Percentiles rank a stretch among this genome's conserved stretches.
Evolutionary conservation across 192 early-diverging fungal genomes (phyloP).

Genomic region (Endogone sp.): DNA sequence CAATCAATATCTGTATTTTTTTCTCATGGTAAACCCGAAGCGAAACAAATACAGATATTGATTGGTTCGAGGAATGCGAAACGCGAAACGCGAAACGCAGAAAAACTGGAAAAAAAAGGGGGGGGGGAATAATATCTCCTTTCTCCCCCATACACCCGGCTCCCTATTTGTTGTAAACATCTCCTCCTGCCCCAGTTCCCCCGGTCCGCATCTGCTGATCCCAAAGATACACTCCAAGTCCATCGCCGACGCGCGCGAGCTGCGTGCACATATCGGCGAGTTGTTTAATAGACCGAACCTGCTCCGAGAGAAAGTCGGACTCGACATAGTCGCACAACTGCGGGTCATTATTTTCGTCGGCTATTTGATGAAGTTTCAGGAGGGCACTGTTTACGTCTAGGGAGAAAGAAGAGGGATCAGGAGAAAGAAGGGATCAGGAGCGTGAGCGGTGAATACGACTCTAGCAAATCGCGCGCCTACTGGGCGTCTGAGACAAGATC

Average conservation of each 20-base stretch:
- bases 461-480: too few relatives aligned
- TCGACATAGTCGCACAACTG: slow-evolving; percentile 54
- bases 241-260: slow-evolving; percentile 51
- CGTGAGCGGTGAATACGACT: not conserved
- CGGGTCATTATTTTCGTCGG: slow-evolving; percentile 45
- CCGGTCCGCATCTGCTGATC: slow-evolving; percentile 47
- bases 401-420: not conserved
- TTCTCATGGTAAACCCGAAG: too few relatives aligned
- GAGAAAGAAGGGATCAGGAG: not conserved
- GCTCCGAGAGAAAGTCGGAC: slow-evolving; percentile 43
- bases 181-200: too few relatives aligned
- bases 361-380: slow-evolving; percentile 49
- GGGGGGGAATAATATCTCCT: too few relatives aligned
- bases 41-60: too few relatives aligned
- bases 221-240: slow-evolving; percentile 49
- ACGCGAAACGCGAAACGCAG: too few relatives aligned
- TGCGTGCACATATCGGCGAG: slow-evolving; percentile 52
- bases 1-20: too few relatives aligned
- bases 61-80: too few relatives aligned
- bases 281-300: slow-evolving; percentile 51
- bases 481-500: too few relatives aligned
- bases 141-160: too few relatives aligned
- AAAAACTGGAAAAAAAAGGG: too few relatives aligned
- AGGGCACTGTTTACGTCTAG: slow-evolving; percentile 56
- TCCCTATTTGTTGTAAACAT: too few relatives aligned